Evolutionary conservation across 1,139 yeast species (phyloP).

Genomic region (Pneumocystis sp.): DNA sequence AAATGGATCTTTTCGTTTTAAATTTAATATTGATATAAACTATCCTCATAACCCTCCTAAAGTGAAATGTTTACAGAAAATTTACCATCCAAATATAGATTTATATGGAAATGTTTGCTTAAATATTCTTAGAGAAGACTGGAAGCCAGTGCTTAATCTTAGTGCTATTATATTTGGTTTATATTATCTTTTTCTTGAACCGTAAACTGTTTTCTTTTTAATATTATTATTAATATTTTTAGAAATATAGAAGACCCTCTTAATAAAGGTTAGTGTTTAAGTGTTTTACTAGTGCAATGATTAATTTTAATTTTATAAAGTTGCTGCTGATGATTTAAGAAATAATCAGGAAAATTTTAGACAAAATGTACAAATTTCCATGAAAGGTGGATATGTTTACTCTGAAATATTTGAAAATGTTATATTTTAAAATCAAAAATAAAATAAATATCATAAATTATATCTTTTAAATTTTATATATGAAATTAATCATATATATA

Average conservation of each 20-base stretch:
- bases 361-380: constrained; percentile 43
- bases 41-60: constrained; percentile 93
- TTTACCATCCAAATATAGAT: constrained; percentile 91
- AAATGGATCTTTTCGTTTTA: constrained; percentile 54
- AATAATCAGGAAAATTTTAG: constrained; percentile 43
- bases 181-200: constrained; percentile 31
- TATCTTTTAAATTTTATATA: not conserved
- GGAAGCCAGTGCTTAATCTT: constrained; percentile 85
- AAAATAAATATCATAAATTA: not conserved
- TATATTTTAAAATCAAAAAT: not conserved
- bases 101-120: constrained; percentile 80
- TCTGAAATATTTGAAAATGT: constrained; percentile 41
- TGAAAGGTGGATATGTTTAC: constrained; percentile 59
- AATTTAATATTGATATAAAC: constrained; percentile 46
- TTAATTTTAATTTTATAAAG: constrained; percentile 18
- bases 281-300: no score
- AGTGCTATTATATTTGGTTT: constrained; percentile 75
- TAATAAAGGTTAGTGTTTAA: constrained; percentile 36
- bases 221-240: constrained; percentile 53
- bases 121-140: constrained; percentile 81
- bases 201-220: not conserved
- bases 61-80: constrained; percentile 27
- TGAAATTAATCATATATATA: not conserved
- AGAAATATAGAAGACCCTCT: constrained; percentile 74
- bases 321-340: constrained; percentile 65